These are phyloP conservation scores for Myxozyma geophila DNA, from an alignment of 805 yeast species.

Conservation along the genomic window DNA sequence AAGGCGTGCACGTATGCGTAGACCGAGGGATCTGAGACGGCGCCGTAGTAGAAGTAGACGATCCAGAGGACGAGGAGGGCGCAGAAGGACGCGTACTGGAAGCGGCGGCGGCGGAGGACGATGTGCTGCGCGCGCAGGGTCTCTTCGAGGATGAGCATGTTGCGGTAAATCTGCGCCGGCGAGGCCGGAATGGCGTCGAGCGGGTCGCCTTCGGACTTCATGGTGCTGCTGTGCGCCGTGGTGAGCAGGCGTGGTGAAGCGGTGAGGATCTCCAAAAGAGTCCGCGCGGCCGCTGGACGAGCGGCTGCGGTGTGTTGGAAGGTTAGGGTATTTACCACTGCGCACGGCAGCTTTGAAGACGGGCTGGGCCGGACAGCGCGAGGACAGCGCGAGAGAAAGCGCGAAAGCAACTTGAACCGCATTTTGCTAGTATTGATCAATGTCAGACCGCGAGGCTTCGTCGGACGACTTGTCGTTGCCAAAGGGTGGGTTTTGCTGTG, in stretches of 20 bases:
- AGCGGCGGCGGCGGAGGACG: constrained; percentile 68
- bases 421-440: not conserved
- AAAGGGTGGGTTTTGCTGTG: constrained; percentile 45
- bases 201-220: constrained; percentile 12
- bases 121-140: constrained; percentile 78
- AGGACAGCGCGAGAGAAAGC: no score
- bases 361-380: no score
- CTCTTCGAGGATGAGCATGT: constrained; percentile 83
- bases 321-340: no score
- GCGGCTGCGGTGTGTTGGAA: no score
- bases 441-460: constrained; percentile 39
- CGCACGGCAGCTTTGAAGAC: no score
- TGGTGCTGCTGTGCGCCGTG: not conserved
- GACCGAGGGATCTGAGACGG: constrained; percentile 44
- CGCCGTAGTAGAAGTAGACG: constrained; percentile 43
- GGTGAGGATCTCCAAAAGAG: no score
- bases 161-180: constrained; percentile 67
- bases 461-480: constrained; percentile 53
- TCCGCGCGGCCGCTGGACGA: no score
- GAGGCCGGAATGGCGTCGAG: constrained; percentile 36
- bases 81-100: constrained; percentile 62
- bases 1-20: constrained; percentile 46
- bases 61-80: constrained; percentile 40
- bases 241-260: not conserved
- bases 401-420: no score